phyloP scores from a whole-genome alignment of 1,139 yeast species.

The Saccharomyces hybrid region DNA sequence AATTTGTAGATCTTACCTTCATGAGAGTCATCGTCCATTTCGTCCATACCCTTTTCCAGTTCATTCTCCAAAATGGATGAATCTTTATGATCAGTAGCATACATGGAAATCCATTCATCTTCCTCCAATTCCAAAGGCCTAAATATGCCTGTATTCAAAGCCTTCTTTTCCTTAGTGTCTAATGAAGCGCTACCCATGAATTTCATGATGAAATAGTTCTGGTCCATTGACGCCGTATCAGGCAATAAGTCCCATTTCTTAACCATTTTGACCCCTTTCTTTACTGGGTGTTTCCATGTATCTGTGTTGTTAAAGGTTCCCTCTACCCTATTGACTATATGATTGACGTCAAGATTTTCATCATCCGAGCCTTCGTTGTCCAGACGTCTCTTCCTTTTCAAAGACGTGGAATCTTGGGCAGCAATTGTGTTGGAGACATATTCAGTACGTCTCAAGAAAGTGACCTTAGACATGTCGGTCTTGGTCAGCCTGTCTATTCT shows the following conservation, averaged over 20 bases:
- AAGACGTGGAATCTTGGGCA: conserved; percentile 11
- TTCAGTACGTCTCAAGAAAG: conserved; percentile 89
- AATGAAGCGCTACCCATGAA: conserved; percentile 75
- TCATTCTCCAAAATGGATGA: conserved; percentile 36
- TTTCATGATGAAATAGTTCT: conserved; percentile 61
- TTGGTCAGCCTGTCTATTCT: conserved; percentile 46
- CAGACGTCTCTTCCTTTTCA: conserved; percentile 16
- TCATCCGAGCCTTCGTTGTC: conserved; percentile 18
- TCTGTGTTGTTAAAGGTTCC: conserved; percentile 49
- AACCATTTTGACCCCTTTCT: conserved; percentile 65
- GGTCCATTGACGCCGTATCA: conserved; percentile 82
- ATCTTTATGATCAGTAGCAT: conserved; percentile 44
- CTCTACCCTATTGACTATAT: conserved; percentile 45
- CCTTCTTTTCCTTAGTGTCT: conserved; percentile 37
- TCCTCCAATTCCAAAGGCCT: conserved; percentile 66
- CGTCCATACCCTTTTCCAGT: conserved; percentile 38
- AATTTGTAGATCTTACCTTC: conserved; percentile 43
- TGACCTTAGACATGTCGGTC: conserved; percentile 47
- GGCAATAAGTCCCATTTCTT: conserved; percentile 78
- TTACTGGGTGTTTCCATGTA: conserved; percentile 57
- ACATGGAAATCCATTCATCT: conserved; percentile 80
- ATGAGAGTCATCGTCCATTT: conserved; percentile 31
- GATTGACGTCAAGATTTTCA: conserved; percentile 20
- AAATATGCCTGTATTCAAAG: conserved; percentile 58
- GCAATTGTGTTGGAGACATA: conserved; percentile 44